Evolutionary conservation across 139 green algal genomes (phyloP), one percentile per base, ranked within the genome.

Genomic region (Microglena sp.): DNA sequence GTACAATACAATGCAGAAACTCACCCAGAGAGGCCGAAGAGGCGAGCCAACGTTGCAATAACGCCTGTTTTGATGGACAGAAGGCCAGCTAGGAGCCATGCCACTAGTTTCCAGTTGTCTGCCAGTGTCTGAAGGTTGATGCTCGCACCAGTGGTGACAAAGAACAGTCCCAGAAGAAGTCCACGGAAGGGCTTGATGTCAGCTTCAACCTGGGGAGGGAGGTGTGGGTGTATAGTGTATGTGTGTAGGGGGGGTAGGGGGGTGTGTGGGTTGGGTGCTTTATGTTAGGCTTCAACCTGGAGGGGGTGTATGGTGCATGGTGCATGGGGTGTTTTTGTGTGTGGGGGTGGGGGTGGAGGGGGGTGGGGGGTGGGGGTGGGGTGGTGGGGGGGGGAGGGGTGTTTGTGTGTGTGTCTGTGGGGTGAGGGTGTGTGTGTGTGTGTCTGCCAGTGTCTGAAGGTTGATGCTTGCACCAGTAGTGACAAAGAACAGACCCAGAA

Each of bases 111-210:
- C 29, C 63, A 71, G 34, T 75, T 72, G 15, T 64, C 50, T 1
- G 5, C 3, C 54, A 79, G 46, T 32, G n/a, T n/a, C 55, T 62
- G 28, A 5, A 65, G 28, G 34, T 65, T 24, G 28, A 65, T 53
- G 34, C 33, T 55, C 4, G 26, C 58, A 27, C 58, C 58, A 18
- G 34, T 53, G 31, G 58, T 53, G 22, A 93, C 78, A 65, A 97
- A 97, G 73, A 97, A 97, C n/a, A 97, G 80, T n/a, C 88, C 88
- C 62, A 97, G 80, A 64, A 97, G 82, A 50, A 97, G 76, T 5
- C 86, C 87, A 35, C n/a, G n/a, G n/a, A n/a, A n/a, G n/a, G n/a
- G n/a, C n/a, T 83, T 70, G 71, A 96, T 95, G 80, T 96, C 88
- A 8, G 84, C 86, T 77, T 96, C 88, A 26, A 96, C 76, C 81